Evolutionary conservation across 805 yeast genomes (phyloP).

Genomic region (Cyberlindnera japonica): DNA sequence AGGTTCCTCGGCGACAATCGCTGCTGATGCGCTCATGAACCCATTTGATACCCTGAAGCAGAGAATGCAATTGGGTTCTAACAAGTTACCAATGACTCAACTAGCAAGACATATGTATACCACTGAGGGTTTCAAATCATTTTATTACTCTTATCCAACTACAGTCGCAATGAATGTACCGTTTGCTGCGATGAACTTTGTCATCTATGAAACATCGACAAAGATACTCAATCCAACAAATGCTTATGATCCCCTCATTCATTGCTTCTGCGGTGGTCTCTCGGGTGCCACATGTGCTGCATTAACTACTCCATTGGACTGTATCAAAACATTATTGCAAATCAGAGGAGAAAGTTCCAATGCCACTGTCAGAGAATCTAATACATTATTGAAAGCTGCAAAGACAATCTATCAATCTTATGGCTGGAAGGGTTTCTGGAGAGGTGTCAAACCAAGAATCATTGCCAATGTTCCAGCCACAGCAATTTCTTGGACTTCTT

Average conservation of each 20-base stretch:
- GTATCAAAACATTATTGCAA: slow-evolving; percentile 86
- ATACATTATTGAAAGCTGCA: slow-evolving; percentile 71
- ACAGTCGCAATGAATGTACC: slow-evolving; percentile 90
- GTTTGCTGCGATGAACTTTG: slow-evolving; percentile 90
- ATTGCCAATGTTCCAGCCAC: slow-evolving; percentile 93
- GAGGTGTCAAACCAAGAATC: slow-evolving; percentile 89
- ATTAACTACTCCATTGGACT: slow-evolving; percentile 89
- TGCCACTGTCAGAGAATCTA: slow-evolving; percentile 47
- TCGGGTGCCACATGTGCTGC: slow-evolving; percentile 97
- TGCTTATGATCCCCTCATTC: slow-evolving; percentile 81
- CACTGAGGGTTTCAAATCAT: slow-evolving; percentile 71
- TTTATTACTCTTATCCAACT: slow-evolving; percentile 91
- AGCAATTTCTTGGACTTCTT: slow-evolving; percentile 96
- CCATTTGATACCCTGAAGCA: slow-evolving; percentile 96
- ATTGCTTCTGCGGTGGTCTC: slow-evolving; percentile 88
- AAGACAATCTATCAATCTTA: slow-evolving; percentile 55
- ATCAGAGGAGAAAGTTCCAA: slow-evolving; percentile 59
- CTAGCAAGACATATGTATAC: slow-evolving; percentile 47
- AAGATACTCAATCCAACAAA: slow-evolving; percentile 73
- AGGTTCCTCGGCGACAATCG: slow-evolving; percentile 89
- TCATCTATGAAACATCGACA: slow-evolving; percentile 84
- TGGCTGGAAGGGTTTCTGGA: slow-evolving; percentile 64
- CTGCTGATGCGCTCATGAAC: slow-evolving; percentile 93
- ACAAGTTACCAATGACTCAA: slow-evolving; percentile 26
- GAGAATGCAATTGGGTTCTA: slow-evolving; percentile 70